A percentile compares a stretch with the other conserved stretches of the same genome.
phyloP scores from a whole-genome alignment of 2,329 filamentous ascomycete genomes.

The Claviceps capensis region DNA sequence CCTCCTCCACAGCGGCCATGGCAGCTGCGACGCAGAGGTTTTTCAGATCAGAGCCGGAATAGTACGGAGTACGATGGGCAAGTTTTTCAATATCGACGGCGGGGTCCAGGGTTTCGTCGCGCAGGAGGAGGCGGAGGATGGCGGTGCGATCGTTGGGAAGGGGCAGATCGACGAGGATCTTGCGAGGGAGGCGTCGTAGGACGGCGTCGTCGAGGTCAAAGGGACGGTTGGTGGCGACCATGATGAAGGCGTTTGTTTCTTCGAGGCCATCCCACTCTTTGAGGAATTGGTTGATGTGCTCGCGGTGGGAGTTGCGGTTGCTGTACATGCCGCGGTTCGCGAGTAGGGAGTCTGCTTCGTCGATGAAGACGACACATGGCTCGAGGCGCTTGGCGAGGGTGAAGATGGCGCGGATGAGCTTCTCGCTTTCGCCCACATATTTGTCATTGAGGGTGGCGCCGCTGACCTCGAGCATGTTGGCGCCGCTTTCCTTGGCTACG shows the following conservation, averaged over 20 bases:
- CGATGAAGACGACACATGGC: constrained; percentile 90
- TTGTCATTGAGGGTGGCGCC: constrained; percentile 91
- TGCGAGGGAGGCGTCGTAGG: constrained; percentile 58
- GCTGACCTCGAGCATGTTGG: constrained; percentile 72
- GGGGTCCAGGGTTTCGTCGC: constrained; percentile 48
- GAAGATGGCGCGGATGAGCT: constrained; percentile 89
- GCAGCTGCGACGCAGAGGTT: constrained; percentile 71
- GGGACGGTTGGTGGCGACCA: constrained; percentile 92
- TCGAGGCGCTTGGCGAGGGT: constrained; percentile 79
- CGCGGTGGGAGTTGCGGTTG: constrained; percentile 60
- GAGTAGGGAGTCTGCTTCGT: constrained; percentile 89
- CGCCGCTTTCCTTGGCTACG: constrained; percentile 53
- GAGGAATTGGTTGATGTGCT: constrained; percentile 92
- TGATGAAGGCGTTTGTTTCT: constrained; percentile 79
- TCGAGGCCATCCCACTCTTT: constrained; percentile 91
- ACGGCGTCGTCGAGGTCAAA: constrained; percentile 90
- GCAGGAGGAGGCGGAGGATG: constrained; percentile 59
- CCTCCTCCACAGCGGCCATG: constrained; percentile 65
- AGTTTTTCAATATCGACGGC: constrained; percentile 48
- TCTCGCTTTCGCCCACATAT: constrained; percentile 92
- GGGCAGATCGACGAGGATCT: constrained; percentile 61
- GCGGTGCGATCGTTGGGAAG: constrained; percentile 49
- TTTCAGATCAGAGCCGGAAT: constrained; percentile 74
- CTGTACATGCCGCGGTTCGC: constrained; percentile 56
- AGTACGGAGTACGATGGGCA: constrained; percentile 56